Base-by-base conservation (phyloP, 805 yeast genomes). In the Sugiyamaella mastotermitis region DNA sequence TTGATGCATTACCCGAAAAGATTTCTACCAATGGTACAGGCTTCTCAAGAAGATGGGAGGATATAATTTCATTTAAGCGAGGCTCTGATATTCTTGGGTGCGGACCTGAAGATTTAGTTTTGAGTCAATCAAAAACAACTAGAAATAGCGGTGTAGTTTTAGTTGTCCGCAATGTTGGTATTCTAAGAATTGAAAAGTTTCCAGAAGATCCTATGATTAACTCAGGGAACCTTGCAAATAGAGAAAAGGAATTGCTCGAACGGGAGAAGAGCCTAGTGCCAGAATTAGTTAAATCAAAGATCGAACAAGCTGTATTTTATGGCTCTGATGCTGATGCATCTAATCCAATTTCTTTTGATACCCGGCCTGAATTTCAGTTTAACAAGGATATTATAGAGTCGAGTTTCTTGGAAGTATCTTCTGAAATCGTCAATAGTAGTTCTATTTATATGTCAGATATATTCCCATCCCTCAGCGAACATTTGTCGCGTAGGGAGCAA, bases 261-360 rank as follows among this genome's bases (percentile, higher is more conserved):
- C n/a, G n/a, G n/a, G 40, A 40, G 17, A 29, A 16, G 50, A 58
- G 8, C 40, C 52, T 48, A 7, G 45, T 46, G n/a, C 39, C 49
- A 10, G 48, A 53, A 20, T 36, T 78, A 33, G 65, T 83, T 23
- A 80, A 79, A 53, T 73, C 85, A 0, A 88, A 80, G 49, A 74
- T 90, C 16, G 92, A 82, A 48, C 97, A 88, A 58, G 95, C 88
- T 0, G 74, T 88, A 1, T 81, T 79, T 50, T 83, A 75, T 45
- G 70, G 76, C 2, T 60, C 56, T 7, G 48, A 60, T 4, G n/a
- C n/a, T n/a, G 50, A 52, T 1, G 52, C 57, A 14, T 23, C 24
- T 6, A 73, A 66, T 41, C 78, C 80, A 5, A 54, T 78, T 14
- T 66, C 67, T 17, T 74, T 78, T 45, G 65, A 58, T 52, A 70